Conservation (phyloP, 2,329 filamentous ascomycete genomes). For the Fusarium foetens region DNA sequence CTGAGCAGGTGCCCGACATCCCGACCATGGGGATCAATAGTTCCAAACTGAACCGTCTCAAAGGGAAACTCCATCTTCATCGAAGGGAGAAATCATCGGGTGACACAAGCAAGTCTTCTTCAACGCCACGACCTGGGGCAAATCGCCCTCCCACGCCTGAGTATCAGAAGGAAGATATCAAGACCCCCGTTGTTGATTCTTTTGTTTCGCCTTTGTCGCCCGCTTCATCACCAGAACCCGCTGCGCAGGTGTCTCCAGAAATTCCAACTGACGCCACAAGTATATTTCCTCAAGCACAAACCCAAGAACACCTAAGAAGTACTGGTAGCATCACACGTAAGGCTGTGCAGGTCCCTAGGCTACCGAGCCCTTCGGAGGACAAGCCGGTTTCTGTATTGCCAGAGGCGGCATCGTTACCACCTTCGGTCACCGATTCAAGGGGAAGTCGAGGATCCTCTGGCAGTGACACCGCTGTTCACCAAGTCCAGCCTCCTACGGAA, state of each 20-base stretch:
- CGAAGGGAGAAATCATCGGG: conserved; percentile 39
- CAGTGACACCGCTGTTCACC: conserved; percentile 34
- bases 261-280: conserved; percentile 43
- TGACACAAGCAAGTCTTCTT: conserved; percentile 36
- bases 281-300: conserved; percentile 12
- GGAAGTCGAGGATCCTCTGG: conserved; percentile 31
- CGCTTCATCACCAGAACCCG: conserved; percentile 56
- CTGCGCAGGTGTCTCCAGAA: conserved; percentile 50
- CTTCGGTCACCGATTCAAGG: conserved; percentile 16
- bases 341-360: conserved; percentile 36
- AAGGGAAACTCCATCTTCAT: conserved; percentile 45
- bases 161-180: conserved; percentile 57
- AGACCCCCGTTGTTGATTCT: conserved; percentile 49
- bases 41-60: conserved; percentile 49
- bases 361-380: conserved; percentile 36
- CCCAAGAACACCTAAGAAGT: conserved; percentile 24
- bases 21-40: conserved; percentile 48
- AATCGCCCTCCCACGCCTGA: conserved; percentile 61
- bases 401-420: conserved; percentile 38
- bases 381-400: conserved; percentile 42
- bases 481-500: conserved; percentile 35
- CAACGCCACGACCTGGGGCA: conserved; percentile 34
- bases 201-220: conserved; percentile 58
- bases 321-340: conserved; percentile 40
- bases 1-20: conserved; percentile 29